Percentiles rank a stretch among this genome's conserved stretches.
These are phyloP conservation scores for Cenchrus fungigraminus DNA, from an alignment of 176 grass and related monocot genomes.

Conservation along the genomic window DNA sequence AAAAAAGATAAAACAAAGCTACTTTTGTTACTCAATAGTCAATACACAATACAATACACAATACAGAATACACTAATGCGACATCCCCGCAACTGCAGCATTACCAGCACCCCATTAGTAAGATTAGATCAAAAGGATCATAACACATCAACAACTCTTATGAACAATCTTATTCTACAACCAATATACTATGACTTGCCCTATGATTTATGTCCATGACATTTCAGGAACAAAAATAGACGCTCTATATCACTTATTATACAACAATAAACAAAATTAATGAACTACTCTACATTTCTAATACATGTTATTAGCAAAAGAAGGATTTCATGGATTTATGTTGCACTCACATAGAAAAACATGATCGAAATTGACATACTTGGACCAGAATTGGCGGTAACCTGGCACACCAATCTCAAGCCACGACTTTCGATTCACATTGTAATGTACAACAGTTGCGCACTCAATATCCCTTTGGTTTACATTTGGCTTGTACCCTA, in stretches of 20 bases:
- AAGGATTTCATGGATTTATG: slow-evolving; percentile 52
- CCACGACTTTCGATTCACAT: slow-evolving; percentile 88
- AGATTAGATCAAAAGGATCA: neutral
- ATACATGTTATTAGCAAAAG: neutral
- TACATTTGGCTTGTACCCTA: slow-evolving; percentile 73
- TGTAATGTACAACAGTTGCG: slow-evolving; percentile 79
- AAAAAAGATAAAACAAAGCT: neutral
- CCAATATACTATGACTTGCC: neutral
- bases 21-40: neutral
- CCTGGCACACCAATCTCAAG: slow-evolving; percentile 70
- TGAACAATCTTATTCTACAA: slow-evolving; percentile 1
- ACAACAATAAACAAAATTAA: slow-evolving; percentile 18
- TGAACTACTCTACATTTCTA: slow-evolving; percentile 24
- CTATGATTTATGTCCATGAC: neutral
- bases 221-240: slow-evolving; percentile 15
- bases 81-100: neutral
- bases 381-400: slow-evolving; percentile 81
- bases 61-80: neutral
- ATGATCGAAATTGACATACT: slow-evolving; percentile 63
- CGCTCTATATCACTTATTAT: neutral
- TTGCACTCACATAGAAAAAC: slow-evolving; percentile 67
- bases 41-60: neutral
- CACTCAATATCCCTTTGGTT: slow-evolving; percentile 55
- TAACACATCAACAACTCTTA: neutral
- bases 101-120: neutral